Base-by-base conservation (phyloP, 805 yeast species). In the Candida silvicultrix region DNA sequence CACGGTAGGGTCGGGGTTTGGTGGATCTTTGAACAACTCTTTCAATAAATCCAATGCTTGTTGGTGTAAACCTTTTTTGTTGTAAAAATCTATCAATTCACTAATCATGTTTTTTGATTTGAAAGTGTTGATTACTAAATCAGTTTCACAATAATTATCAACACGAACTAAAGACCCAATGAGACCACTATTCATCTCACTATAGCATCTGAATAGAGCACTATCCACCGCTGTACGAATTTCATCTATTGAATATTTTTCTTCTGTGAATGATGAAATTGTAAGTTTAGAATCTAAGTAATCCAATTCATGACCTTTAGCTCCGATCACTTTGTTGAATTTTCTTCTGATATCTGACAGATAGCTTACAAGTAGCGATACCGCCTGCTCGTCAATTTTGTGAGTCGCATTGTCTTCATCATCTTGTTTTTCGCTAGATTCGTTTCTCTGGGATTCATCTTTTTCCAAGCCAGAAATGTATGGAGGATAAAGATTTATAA, bases 91-190 rank as follows among this genome's bases (percentile, higher is more conserved):
- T 9, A 88, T 73, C 38, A 90, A 68, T 55, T 89, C 97, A 29
- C 75, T 75, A 54, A 77, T 77, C 57, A 78, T 74, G 3, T 70
- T 66, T 8, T 73, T 67, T 4, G 65, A 58, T 11, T 72, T 61
- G 25, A 89, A 71, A 43, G 77, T 73, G 11, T 65, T 62, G 42
- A 78, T 77, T 2, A 88, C 95, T 2, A 78, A 70, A 2, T 70
- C 67, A 5, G 83, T 73, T 54, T 83, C 82, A 66, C 97, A 89
- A 53, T 72, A 69, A 61, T 90, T 94, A 23, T 78, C 76, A 2
- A 89, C 73, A 42, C 98, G 71, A 5, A 92, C 70, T 19, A 92
- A 75, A 0, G 98, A 94, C 0, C 92, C 96, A 14, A 92, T 75
- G 60, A 92, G 70, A 50, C 83, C 75, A 0, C 87, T 85, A 45